These are phyloP conservation scores for Cercospora sp. DNA, from an alignment of 2,329 filamentous ascomycete species.

Conservation along the genomic window DNA sequence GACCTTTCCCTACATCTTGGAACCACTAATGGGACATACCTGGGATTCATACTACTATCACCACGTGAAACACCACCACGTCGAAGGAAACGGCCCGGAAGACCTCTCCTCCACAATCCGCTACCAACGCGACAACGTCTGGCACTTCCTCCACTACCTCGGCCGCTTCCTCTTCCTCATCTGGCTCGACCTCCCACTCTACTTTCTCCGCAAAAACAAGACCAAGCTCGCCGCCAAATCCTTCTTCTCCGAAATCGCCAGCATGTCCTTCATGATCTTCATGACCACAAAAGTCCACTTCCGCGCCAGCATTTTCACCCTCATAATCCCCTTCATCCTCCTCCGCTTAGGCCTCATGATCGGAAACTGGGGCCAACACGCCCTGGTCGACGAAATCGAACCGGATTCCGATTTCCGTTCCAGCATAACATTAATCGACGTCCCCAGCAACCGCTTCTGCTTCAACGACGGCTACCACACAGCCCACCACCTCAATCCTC, in stretches of 20 bases:
- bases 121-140: constrained; percentile 69
- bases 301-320: constrained; percentile 62
- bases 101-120: constrained; percentile 75
- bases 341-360: constrained; percentile 74
- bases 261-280: constrained; percentile 55
- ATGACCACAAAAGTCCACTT: constrained; percentile 53
- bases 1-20: constrained; percentile 69
- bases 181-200: constrained; percentile 73
- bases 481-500: constrained; percentile 75
- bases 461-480: constrained; percentile 84
- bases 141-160: constrained; percentile 70
- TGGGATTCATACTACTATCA: constrained; percentile 87
- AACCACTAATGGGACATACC: constrained; percentile 78
- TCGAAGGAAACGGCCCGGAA: constrained; percentile 75
- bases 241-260: constrained; percentile 61
- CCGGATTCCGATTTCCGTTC: constrained; percentile 77
- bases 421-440: constrained; percentile 77
- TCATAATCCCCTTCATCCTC: constrained; percentile 65
- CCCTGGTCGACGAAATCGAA: constrained; percentile 72
- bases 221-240: constrained; percentile 55
- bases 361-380: constrained; percentile 83
- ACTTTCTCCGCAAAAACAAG: constrained; percentile 68
- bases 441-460: constrained; percentile 76
- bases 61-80: constrained; percentile 82
- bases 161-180: constrained; percentile 71